A percentile compares a stretch with the other conserved stretches of the same genome.
Evolutionary conservation across 331 rosid species (phyloP).

Genomic region (Acacia pycnantha): DNA sequence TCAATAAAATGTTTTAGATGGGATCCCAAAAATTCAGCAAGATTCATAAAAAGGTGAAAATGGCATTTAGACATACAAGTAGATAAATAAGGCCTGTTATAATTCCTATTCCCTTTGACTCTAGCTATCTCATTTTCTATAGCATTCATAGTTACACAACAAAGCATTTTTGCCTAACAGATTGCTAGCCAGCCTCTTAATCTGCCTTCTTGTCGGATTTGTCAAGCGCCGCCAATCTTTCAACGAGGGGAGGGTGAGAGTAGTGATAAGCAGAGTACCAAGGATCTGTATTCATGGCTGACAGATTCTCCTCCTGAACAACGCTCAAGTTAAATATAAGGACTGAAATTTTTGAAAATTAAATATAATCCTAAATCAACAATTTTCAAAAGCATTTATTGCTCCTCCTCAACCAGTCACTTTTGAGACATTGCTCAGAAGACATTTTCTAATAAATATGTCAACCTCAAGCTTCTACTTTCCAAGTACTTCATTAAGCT

Average conservation of each 20-base stretch:
- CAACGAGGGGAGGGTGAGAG: constrained; percentile 92
- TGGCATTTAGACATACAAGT: not conserved
- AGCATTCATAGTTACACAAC: constrained; percentile 11
- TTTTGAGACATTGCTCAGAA: not conserved
- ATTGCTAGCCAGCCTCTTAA: constrained; percentile 27
- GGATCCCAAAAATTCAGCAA: not conserved
- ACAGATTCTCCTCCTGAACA: constrained; percentile 85
- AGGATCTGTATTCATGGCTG: constrained; percentile 93
- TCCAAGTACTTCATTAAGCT: not conserved
- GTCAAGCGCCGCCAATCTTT: constrained; percentile 81
- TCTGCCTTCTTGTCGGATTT: constrained; percentile 60
- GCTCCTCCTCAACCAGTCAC: not conserved
- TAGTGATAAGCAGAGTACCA: constrained; percentile 98
- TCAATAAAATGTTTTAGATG: not conserved
- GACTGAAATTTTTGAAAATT: too few relatives aligned
- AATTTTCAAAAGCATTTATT: not conserved
- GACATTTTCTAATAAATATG: not conserved
- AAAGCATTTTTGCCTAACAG: constrained; percentile 12
- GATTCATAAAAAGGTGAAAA: not conserved
- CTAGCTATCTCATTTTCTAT: constrained; percentile 9
- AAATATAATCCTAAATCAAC: not conserved
- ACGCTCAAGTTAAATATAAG: not conserved
- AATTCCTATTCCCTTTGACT: not conserved
- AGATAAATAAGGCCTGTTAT: not conserved
- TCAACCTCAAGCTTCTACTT: not conserved